Base-by-base conservation (phyloP, 2,329 filamentous ascomycete species). In the Claviceps spartinae region DNA sequence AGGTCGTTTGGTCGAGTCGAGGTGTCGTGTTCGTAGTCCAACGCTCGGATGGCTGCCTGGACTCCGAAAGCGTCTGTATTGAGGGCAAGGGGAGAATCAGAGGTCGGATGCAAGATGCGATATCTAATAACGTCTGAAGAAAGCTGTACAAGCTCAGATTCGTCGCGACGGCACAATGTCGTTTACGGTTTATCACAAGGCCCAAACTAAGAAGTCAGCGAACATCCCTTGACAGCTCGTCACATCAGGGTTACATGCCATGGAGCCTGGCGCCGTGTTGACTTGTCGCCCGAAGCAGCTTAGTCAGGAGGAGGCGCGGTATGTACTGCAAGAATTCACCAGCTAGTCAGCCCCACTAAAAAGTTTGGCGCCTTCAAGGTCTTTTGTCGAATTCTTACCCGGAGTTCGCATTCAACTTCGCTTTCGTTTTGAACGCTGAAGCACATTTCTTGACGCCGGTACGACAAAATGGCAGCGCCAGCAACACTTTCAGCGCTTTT, bases 401-500 rank as follows among this genome's bases (percentile, higher is more conserved):
- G 11, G 18, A 22, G 7, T 18, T 22, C 6, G n/a, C 26, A 20
- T 24, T 7, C 20, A 2, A 13, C 46, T 52, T 53, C 52, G 48
- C 14, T 41, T 52, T 49, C 36, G 18, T 22, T 38, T 42, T 9
- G 42, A 22, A 45, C 48, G 36, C 4, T 22, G 41, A 22, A 34
- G 30, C 30, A 11, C 9, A 34, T 34, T 4, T 34, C 30, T 34
- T 34, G 30, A 34, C 30, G 30, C 30, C 30, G 30, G 30, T 4
- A 34, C 30, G 30, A 9, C n/a, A 34, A 58, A 57, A 67, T 81
- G 72, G 72, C 80, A 22, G 68, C 74, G 46, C 67, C 71, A 43
- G 69, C 70, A 18, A 73, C 75, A 16, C 60, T 80, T 42, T 67
- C 76, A 52, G 71, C 69, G 14, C 61, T 79, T 49, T 60, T 81